These are phyloP conservation scores for Kwoniella heveanensis DNA, from an alignment of 768 basidiomycete genomes.

Conservation along the genomic window DNA sequence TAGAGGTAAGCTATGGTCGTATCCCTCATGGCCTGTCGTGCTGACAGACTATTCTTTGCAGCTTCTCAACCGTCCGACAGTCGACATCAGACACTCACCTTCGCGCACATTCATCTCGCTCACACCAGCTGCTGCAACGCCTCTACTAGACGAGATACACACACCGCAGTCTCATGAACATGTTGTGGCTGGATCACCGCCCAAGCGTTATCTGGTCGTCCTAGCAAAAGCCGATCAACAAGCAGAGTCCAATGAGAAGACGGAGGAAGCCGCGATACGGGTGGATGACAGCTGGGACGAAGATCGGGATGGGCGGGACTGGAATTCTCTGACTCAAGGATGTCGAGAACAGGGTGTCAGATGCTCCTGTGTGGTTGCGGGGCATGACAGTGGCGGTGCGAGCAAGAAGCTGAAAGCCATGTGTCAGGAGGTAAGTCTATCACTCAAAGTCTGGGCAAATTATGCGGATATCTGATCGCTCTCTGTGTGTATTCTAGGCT, in stretches of 20 bases:
- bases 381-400: constrained; percentile 5
- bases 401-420: constrained; percentile 24
- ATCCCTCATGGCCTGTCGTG: background rate
- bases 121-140: constrained; percentile 17
- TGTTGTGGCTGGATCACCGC: constrained; percentile 4
- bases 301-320: constrained; percentile 27
- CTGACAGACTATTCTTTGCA: background rate
- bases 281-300: constrained; percentile 13
- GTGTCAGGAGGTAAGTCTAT: constrained; percentile 24
- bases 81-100: constrained; percentile 12
- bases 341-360: constrained; percentile 21
- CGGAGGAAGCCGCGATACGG: background rate
- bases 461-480: no score
- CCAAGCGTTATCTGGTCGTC: constrained; percentile 24
- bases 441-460: no score
- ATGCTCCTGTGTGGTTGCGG: constrained; percentile 29
- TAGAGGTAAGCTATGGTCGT: constrained; percentile 28
- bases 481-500: background rate
- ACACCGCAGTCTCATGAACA: constrained; percentile 11
- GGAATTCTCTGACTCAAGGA: constrained; percentile 18
- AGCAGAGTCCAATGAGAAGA: background rate
- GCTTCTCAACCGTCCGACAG: background rate
- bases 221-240: constrained; percentile 2
- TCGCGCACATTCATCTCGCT: constrained; percentile 20
- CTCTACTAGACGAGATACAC: constrained; percentile 16